A percentile compares a stretch with the other conserved stretches of the same genome.
Conservation (phyloP, 768 basidiomycete genomes). For the Rickenella mellea region DNA sequence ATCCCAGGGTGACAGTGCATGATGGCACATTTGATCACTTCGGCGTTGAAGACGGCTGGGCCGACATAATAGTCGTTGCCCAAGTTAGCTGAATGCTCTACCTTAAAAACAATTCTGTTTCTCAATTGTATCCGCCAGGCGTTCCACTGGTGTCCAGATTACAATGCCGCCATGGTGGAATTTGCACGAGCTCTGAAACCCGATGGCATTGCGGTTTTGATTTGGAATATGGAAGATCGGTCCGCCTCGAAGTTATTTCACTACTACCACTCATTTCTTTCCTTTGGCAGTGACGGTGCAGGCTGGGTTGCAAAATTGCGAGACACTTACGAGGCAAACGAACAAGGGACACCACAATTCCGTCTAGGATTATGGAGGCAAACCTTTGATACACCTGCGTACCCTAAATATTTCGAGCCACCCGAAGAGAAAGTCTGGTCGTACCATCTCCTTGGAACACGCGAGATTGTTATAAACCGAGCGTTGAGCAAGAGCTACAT, state of each 20-base stretch:
- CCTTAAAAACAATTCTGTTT: neutral
- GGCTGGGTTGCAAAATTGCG: constrained; percentile 72
- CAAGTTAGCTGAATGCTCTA: constrained; percentile 35
- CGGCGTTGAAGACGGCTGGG: constrained; percentile 54
- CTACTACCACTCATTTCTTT: neutral
- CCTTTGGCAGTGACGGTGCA: constrained; percentile 37
- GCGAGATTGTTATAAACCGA: constrained; percentile 51
- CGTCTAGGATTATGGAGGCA: constrained; percentile 67
- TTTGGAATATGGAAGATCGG: constrained; percentile 93
- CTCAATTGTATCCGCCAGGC: constrained; percentile 37
- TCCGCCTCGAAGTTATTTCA: constrained; percentile 14
- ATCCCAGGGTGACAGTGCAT: constrained; percentile 40
- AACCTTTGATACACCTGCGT: constrained; percentile 54
- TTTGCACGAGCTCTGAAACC: constrained; percentile 77
- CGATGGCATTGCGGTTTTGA: constrained; percentile 55
- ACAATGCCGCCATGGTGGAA: constrained; percentile 60
- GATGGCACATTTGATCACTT: constrained; percentile 68
- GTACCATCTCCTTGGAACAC: constrained; percentile 42
- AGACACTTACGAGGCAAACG: constrained; percentile 57
- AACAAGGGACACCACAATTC: constrained; percentile 74
- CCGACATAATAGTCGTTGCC: constrained; percentile 70
- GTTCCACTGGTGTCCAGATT: constrained; percentile 90
- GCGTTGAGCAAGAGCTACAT: constrained; percentile 84
- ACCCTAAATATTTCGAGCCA: constrained; percentile 47
- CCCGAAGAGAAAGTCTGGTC: constrained; percentile 48